phyloP scores from a whole-genome alignment of 352 stramenopile genomes.

The Globisporangium barbulae region DNA sequence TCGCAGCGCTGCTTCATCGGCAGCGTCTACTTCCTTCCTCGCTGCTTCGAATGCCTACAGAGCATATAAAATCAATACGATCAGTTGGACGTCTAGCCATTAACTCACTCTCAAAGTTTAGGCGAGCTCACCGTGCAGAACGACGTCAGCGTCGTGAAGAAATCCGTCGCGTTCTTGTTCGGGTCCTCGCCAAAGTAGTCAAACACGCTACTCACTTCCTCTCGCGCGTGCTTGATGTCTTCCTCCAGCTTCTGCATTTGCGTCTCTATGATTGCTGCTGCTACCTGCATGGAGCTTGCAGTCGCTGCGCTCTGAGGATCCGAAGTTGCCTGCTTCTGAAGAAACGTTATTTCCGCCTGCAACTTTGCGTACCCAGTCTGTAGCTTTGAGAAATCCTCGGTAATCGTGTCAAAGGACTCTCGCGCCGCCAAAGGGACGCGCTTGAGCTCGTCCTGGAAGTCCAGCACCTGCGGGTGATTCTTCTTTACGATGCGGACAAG shows the following conservation, averaged over 20 bases:
- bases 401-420: conserved; percentile 66
- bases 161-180: conserved; percentile 60
- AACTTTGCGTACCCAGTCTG: conserved; percentile 46
- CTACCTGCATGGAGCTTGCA: conserved; percentile 34
- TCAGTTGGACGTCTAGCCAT: background rate
- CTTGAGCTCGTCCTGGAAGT: conserved; percentile 90
- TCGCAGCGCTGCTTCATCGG: conserved; percentile 49
- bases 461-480: conserved; percentile 91
- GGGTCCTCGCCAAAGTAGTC: conserved; percentile 87
- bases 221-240: conserved; percentile 32
- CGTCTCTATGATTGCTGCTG: conserved; percentile 32
- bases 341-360: conserved; percentile 35
- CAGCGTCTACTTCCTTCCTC: conserved; percentile 62
- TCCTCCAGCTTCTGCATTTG: conserved; percentile 43
- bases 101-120: background rate
- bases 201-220: conserved; percentile 71
- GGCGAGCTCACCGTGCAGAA: conserved; percentile 55
- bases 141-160: conserved; percentile 80
- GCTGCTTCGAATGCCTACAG: conserved; percentile 58
- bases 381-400: conserved; percentile 63
- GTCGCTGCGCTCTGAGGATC: background rate
- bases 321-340: conserved; percentile 36
- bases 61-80: background rate
- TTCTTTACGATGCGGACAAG: conserved; percentile 95
- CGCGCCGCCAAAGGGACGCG: conserved; percentile 83